Evolutionary conservation across 305 asterid genomes (phyloP).

Genomic region (Lippia alba): DNA sequence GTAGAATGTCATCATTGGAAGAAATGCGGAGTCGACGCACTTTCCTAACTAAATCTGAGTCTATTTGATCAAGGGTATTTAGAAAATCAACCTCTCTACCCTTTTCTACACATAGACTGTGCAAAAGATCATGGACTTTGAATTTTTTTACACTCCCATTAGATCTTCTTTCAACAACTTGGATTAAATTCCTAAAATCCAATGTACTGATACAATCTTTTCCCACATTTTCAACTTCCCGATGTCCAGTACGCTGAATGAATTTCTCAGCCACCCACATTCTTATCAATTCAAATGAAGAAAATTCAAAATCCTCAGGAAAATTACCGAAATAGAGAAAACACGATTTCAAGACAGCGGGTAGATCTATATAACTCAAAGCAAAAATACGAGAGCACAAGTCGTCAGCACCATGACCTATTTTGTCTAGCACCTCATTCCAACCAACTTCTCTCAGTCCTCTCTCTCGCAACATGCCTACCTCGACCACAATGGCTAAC

Average conservation of each 20-base stretch:
- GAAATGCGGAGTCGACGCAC: neutral
- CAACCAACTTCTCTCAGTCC: no score
- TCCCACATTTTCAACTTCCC: slow-evolving; percentile 21
- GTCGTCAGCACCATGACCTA: no score
- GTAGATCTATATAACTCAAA: no score
- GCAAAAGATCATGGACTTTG: slow-evolving; percentile 31
- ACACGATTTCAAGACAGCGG: no score
- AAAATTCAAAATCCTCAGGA: no score
- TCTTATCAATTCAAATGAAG: neutral
- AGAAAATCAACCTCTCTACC: neutral
- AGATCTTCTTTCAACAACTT: slow-evolving; percentile 22
- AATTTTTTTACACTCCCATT: slow-evolving; percentile 38
- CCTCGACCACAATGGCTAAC: no score
- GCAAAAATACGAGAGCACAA: no score
- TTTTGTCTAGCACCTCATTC: no score
- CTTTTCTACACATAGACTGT: neutral
- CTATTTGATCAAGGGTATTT: neutral
- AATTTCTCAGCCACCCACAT: slow-evolving; percentile 31
- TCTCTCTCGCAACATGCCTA: no score
- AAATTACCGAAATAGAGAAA: no score
- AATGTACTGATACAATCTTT: slow-evolving; percentile 18
- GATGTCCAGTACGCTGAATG: neutral
- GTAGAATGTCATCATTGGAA: neutral
- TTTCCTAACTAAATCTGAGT: neutral
- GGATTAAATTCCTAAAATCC: slow-evolving; percentile 31